Evolutionary conservation across 257 asterid species (phyloP).

Genomic region (Coffea eugenioides): DNA sequence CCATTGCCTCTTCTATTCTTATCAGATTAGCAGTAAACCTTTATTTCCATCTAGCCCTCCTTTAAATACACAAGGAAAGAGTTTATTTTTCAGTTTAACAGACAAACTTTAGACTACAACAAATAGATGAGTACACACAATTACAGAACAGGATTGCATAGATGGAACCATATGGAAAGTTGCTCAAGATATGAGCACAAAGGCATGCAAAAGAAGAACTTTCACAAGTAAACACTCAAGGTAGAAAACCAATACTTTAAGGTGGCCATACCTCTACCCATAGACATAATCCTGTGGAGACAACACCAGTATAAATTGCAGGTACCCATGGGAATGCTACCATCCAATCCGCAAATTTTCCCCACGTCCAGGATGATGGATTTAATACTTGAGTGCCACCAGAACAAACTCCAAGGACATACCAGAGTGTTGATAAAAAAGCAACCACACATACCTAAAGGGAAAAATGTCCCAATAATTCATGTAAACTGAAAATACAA

Average conservation of each 20-base stretch:
- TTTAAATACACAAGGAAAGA: not conserved
- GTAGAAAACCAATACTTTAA: not conserved
- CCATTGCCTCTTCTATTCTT: not conserved
- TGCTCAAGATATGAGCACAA: not conserved
- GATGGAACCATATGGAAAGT: not conserved
- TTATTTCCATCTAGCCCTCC: not conserved
- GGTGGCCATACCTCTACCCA: conserved; percentile 61
- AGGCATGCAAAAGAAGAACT: not conserved
- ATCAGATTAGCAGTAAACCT: not conserved
- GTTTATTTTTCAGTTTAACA: not conserved
- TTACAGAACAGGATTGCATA: not conserved
- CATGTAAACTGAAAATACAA: conserved; percentile 13
- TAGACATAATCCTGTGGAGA: conserved; percentile 72
- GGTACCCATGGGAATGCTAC: conserved; percentile 78
- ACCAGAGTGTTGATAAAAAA: conserved; percentile 59
- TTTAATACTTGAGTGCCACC: conserved; percentile 36
- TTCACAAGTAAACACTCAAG: not conserved
- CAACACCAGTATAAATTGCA: conserved; percentile 73
- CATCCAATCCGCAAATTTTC: conserved; percentile 30
- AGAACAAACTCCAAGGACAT: conserved; percentile 41
- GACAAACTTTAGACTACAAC: not conserved
- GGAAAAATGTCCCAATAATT: conserved; percentile 11
- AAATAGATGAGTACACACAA: not conserved
- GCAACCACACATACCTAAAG: conserved; percentile 66
- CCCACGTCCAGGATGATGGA: conserved; percentile 54